Evolutionary conservation across 139 green algal genomes (phyloP).

Genomic region (Zygnema circumcarinatum): DNA sequence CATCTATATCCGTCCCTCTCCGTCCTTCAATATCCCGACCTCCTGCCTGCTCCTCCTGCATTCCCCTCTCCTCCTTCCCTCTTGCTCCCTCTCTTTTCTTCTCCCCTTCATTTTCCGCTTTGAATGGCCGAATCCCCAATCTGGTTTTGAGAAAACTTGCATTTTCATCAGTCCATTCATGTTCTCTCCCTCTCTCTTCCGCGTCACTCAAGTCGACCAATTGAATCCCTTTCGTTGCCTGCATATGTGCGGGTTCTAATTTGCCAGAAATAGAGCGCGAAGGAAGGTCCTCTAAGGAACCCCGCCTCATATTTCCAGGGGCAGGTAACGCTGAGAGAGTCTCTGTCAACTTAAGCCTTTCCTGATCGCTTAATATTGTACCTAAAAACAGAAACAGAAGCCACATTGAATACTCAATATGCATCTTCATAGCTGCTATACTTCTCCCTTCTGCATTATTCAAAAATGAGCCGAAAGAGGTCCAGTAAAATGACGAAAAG

Average conservation of each 20-base stretch:
- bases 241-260: neutral
- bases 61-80: neutral
- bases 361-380: neutral
- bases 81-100: neutral
- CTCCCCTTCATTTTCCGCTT: neutral
- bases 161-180: neutral
- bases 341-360: neutral
- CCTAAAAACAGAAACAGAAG: neutral
- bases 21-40: neutral
- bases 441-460: too few relatives aligned
- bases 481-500: too few relatives aligned
- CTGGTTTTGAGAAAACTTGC: neutral
- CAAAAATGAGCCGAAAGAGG: too few relatives aligned
- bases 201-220: neutral
- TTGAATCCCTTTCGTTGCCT: neutral
- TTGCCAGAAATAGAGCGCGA: neutral
- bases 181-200: neutral
- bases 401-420: too few relatives aligned
- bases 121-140: neutral
- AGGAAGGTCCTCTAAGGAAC: neutral
- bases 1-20: too few relatives aligned
- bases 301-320: neutral
- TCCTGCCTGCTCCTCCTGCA: neutral
- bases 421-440: too few relatives aligned
- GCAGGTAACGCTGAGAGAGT: neutral